Evolutionary conservation across 208 protist species (phyloP).

Genomic region (Acanthamoeba healyi): DNA sequence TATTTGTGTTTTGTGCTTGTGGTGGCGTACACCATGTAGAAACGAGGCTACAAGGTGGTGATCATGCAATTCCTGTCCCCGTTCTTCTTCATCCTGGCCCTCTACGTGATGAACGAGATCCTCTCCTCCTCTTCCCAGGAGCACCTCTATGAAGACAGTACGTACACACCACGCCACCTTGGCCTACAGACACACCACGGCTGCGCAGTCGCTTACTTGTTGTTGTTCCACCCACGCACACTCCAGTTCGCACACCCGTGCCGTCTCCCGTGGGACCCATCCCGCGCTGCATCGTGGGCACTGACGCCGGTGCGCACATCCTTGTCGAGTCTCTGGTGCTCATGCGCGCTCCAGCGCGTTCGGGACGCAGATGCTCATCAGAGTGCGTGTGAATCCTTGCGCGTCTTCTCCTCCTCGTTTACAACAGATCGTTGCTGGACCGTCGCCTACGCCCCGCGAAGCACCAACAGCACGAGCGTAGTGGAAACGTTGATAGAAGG

Average conservation of each 20-base stretch:
- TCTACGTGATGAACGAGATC: constrained; percentile 59
- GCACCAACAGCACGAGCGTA: neutral
- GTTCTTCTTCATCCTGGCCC: constrained; percentile 60
- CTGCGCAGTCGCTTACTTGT: too few species aligned
- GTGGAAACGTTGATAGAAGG: constrained; percentile 53
- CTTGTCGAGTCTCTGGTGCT: too few species aligned
- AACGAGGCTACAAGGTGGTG: constrained; percentile 7
- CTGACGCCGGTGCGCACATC: neutral
- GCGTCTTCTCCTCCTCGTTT: neutral
- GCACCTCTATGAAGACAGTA: constrained; percentile 52
- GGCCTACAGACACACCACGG: too few species aligned
- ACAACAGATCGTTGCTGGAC: constrained; percentile 27
- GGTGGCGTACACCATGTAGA: neutral
- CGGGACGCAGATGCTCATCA: too few species aligned
- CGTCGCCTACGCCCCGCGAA: constrained; percentile 19
- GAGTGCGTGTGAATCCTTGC: too few species aligned
- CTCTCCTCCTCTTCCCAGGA: neutral
- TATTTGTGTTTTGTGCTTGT: neutral
- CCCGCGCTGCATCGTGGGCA: neutral
- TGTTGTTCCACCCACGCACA: neutral
- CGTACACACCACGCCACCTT: too few species aligned
- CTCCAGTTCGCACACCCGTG: neutral
- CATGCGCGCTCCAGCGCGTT: too few species aligned
- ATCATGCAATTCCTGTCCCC: constrained; percentile 47
- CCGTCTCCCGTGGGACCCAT: neutral